Conservation (phyloP, 2,329 filamentous ascomycete genomes). For the Aspergillus pseudoglaucus region DNA sequence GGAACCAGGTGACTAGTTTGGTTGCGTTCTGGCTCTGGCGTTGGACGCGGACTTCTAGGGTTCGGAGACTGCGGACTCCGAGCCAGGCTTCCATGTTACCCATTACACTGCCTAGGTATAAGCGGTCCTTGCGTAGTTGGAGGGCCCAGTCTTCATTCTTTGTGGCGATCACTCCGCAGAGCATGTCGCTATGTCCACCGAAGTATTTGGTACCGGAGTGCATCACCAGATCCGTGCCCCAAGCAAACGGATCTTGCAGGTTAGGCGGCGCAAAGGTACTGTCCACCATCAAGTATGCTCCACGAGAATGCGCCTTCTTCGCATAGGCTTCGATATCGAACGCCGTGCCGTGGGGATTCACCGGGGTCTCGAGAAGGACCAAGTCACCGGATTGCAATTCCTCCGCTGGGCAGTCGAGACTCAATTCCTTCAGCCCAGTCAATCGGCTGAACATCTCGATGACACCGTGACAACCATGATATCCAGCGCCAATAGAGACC, state of each 20-base stretch:
- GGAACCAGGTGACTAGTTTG: conserved; percentile 66
- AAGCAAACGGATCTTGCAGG: conserved; percentile 74
- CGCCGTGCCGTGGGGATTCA: conserved; percentile 84
- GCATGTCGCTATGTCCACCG: conserved; percentile 88
- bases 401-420: conserved; percentile 61
- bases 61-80: conserved; percentile 76
- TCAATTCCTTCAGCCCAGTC: conserved; percentile 65
- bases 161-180: conserved; percentile 76
- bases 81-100: conserved; percentile 90
- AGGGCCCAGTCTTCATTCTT: conserved; percentile 53
- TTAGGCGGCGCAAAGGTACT: conserved; percentile 89
- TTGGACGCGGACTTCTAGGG: conserved; percentile 73
- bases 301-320: conserved; percentile 61
- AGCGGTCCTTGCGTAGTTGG: conserved; percentile 59
- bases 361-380: conserved; percentile 84
- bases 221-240: conserved; percentile 81
- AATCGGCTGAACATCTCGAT: conserved; percentile 67
- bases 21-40: conserved; percentile 68
- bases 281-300: conserved; percentile 76
- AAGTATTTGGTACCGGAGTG: conserved; percentile 95
- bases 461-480: conserved; percentile 90
- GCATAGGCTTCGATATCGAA: conserved; percentile 67
- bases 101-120: conserved; percentile 77
- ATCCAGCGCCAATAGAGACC: conserved; percentile 76
- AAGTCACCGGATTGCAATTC: conserved; percentile 71